Evolutionary conservation across 148 eudicot genomes (phyloP).

Genomic region (Silene uniflora): DNA sequence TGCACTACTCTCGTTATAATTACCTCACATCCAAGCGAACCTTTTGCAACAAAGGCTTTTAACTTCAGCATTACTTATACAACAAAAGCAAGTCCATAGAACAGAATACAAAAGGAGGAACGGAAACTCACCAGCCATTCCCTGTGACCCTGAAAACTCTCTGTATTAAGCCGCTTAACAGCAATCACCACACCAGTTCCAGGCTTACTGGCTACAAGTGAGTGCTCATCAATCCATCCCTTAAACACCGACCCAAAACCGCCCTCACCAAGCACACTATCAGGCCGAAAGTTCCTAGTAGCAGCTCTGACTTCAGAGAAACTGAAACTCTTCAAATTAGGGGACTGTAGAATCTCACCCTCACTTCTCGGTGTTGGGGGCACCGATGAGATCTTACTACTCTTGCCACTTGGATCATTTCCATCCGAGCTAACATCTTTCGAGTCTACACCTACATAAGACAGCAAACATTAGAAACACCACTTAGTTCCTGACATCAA

Average conservation of each 20-base stretch:
- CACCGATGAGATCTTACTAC: slow-evolving; percentile 54
- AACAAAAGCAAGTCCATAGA: neutral
- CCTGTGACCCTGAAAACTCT: slow-evolving; percentile 76
- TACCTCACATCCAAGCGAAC: too few relatives aligned
- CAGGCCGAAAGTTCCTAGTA: slow-evolving; percentile 86
- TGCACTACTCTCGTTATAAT: too few relatives aligned
- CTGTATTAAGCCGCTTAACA: slow-evolving; percentile 73
- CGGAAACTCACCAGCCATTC: slow-evolving; percentile 84
- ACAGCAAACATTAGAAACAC: neutral
- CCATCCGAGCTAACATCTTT: slow-evolving; percentile 45
- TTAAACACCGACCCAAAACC: slow-evolving; percentile 93
- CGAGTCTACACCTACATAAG: slow-evolving; percentile 50
- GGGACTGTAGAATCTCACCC: slow-evolving; percentile 76
- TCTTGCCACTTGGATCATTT: slow-evolving; percentile 37
- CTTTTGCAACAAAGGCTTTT: too few relatives aligned
- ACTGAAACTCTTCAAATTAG: slow-evolving; percentile 69
- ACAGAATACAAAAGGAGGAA: neutral
- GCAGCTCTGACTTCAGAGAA: slow-evolving; percentile 66
- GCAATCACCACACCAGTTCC: slow-evolving; percentile 82
- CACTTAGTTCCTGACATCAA: neutral
- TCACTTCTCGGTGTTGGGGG: slow-evolving; percentile 80
- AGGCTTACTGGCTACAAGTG: slow-evolving; percentile 60
- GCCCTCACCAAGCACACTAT: slow-evolving; percentile 87
- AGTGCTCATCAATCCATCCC: slow-evolving; percentile 86
- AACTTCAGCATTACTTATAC: too few relatives aligned